Base-by-base conservation (phyloP, 2,329 filamentous ascomycete species). In the Neocucurbitaria cava region DNA sequence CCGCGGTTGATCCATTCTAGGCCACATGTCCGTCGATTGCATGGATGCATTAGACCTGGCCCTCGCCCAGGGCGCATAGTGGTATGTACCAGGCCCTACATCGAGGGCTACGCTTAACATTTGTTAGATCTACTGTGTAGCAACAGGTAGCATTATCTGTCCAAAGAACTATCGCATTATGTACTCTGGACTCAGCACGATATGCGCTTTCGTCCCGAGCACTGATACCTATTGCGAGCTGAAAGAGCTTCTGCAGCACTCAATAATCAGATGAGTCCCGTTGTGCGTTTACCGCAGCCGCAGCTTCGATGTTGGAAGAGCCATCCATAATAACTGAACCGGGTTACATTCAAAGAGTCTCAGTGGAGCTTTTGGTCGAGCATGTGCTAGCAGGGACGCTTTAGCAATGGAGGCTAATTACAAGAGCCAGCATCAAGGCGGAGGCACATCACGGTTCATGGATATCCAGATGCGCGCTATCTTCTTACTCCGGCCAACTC, bases 11-110 rank as follows among this genome's bases (percentile, higher is more conserved):
- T 72, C 56, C 47, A 51, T 56, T 60, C 52, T 51, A 72, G 69
- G 59, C 52, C 56, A 47, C 41, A 47, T 58, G 26, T 65, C 66
- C 42, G 42, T 62, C 49, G 68, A 72, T 43, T 72, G 68, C 59
- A 69, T 72, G 67, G 63, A 70, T 46, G 64, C 64, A n/a, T 56
- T 72, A 17, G 61, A 66, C 20, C 50, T 66, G n/a, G 65, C 64
- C 10, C 56, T 68, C 40, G 50, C 65, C 33, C 55, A 56, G 21
- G 54, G 50, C 33, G 51, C 42, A 4, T 61, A 41, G 49, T 41
- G 36, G 49, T 58, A 55, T 46, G 54, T 54, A 26, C 18, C 9
- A 11, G 13, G 15, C 17, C 31, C 9, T 5, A 17, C 31, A n/a
- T 35, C 13, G 13, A 1, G 31, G 31, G 5, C 17, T 15, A 13